Evolutionary conservation across 192 early-diverging fungal species (phyloP).

Genomic region (Coemansia nantahalensis): DNA sequence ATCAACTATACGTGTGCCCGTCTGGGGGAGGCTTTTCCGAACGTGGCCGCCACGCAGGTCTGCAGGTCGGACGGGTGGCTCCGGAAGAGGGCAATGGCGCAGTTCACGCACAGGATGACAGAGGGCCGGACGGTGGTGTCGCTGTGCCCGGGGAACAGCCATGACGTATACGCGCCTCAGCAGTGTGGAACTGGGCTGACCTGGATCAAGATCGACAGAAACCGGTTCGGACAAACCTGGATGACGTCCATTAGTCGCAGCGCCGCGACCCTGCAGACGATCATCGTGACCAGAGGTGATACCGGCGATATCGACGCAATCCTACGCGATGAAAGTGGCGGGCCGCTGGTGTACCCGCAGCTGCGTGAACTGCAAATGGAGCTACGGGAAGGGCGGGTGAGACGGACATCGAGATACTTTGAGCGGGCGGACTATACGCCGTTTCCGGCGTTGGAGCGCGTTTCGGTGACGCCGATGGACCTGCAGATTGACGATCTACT

Average conservation of each 20-base stretch:
- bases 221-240: too few species aligned
- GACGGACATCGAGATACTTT: too few species aligned
- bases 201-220: neutral
- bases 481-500: neutral
- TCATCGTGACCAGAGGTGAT: neutral
- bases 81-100: neutral
- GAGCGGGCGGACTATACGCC: neutral
- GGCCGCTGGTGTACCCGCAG: neutral
- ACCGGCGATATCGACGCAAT: neutral
- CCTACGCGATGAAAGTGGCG: neutral
- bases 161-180: neutral
- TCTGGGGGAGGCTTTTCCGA: neutral
- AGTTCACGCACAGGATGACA: neutral
- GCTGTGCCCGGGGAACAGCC: neutral
- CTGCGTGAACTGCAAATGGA: neutral
- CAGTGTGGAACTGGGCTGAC: neutral
- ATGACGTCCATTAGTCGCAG: neutral
- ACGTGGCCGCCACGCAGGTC: neutral
- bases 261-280: neutral
- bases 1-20: neutral
- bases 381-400: neutral
- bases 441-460: neutral
- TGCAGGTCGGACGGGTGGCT: too few species aligned
- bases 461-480: neutral
- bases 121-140: neutral